Evolutionary conservation across 2,329 filamentous ascomycete species (phyloP), one percentile per base, ranked within the genome.

Genomic region (Chrysoporthe austroafricana): DNA sequence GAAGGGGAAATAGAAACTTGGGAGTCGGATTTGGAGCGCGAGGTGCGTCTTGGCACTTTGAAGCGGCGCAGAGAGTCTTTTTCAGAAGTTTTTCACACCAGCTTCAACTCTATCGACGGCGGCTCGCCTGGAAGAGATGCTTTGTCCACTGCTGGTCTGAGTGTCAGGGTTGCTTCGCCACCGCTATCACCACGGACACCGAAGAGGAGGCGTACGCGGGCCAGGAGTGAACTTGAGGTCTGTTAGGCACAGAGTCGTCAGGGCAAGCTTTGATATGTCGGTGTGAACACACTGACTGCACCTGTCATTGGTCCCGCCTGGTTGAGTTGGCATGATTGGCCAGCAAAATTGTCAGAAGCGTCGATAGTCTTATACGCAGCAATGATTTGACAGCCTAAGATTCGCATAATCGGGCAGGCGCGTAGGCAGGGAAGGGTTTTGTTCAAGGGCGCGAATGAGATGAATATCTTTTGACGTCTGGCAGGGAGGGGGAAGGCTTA

Each of bases 1-100:
- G 66, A 70, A 50, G 74, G 69, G 1, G 73, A 76, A 18, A 82
- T 86, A 62, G 81, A 85, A 66, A 83, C 80, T 1, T 85, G 81
- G 78, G 79, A 82, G 63, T 74, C 76, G 5, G 77, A 80, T 1
- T 72, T 74, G 48, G 74, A 77, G 42, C 73, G 69, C 14, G 67
- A 69, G 42, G 39, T 68, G 48, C 66, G 60, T 42, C 8, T 57
- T 11, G 63, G 59, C 52, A 72, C 52, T 50, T 69, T 74, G 8
- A 79, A 82, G 71, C 75, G 78, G 60, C 74, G 74, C 63, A 77
- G 78, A 21, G 75, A 77, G 32, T 75, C 76, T 4, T 72, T 81
- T 3, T 72, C 75, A 3, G 78, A 82, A 60, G 76, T 80, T 43
- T 73, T 81, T 13, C 79, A 80, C 69, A 76, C 74, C 63, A 82